phyloP scores from a whole-genome alignment of 768 basidiomycete species.

The Antrodiella citrinella region DNA sequence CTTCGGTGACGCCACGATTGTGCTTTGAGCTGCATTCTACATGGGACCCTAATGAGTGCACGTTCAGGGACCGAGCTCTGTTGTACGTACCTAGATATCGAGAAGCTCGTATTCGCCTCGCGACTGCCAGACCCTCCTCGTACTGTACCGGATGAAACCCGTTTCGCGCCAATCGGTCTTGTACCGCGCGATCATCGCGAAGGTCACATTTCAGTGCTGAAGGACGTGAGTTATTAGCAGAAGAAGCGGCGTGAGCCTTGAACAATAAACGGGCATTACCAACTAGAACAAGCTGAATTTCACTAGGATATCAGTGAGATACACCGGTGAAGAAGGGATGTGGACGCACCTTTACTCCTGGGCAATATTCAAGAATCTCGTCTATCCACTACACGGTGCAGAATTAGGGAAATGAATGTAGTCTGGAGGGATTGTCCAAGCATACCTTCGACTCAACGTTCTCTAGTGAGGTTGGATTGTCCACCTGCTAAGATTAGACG shows the following conservation, averaged over 20 bases:
- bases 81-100: conserved; percentile 74
- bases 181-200: conserved; percentile 69
- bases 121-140: conserved; percentile 85
- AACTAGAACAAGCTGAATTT: conserved; percentile 69
- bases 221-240: not conserved
- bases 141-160: conserved; percentile 75
- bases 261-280: conserved; percentile 37
- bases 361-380: conserved; percentile 87
- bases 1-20: conserved; percentile 89
- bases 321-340: not conserved
- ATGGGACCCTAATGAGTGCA: not conserved
- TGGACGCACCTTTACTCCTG: conserved; percentile 78
- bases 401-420: no score
- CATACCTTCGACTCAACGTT: conserved; percentile 89
- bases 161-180: conserved; percentile 65
- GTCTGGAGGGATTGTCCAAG: not conserved
- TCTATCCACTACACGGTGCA: conserved; percentile 78
- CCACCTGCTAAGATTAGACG: conserved; percentile 45
- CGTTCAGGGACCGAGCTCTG: not conserved
- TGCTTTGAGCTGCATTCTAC: conserved; percentile 97
- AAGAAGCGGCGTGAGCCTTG: not conserved
- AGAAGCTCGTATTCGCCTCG: conserved; percentile 84
- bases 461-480: conserved; percentile 91
- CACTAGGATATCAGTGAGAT: conserved; percentile 3
- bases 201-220: conserved; percentile 93